Evolutionary conservation across 2,329 filamentous ascomycete genomes (phyloP).

Genomic region (Pseudocercospora eumusae): DNA sequence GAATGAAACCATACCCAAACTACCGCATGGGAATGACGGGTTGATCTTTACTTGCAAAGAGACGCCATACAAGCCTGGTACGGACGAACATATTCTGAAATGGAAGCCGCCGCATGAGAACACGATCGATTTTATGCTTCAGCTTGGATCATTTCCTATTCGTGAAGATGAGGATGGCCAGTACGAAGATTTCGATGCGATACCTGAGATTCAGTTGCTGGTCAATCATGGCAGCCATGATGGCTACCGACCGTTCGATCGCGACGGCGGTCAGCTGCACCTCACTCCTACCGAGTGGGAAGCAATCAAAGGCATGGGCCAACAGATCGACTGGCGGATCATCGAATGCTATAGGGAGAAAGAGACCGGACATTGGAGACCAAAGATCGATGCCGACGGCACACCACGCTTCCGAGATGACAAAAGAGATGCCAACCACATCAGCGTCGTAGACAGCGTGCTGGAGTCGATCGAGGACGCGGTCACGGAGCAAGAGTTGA

Average conservation of each 20-base stretch:
- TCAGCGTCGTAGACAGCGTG: slow-evolving; percentile 79
- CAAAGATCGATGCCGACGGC: slow-evolving; percentile 54
- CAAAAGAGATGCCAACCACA: slow-evolving; percentile 88
- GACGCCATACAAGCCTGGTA: slow-evolving; percentile 83
- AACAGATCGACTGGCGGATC: slow-evolving; percentile 81
- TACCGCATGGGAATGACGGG: slow-evolving; percentile 93
- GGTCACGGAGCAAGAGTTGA: slow-evolving; percentile 79
- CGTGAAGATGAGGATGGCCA: slow-evolving; percentile 70
- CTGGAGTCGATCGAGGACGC: slow-evolving; percentile 85
- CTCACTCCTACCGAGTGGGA: slow-evolving; percentile 82
- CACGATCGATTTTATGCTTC: slow-evolving; percentile 86
- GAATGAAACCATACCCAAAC: slow-evolving; percentile 74
- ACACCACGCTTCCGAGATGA: slow-evolving; percentile 84
- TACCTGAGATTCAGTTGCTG: slow-evolving; percentile 72
- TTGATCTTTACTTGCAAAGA: slow-evolving; percentile 95
- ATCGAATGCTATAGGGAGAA: slow-evolving; percentile 87
- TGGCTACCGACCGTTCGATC: slow-evolving; percentile 53
- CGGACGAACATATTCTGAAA: slow-evolving; percentile 90
- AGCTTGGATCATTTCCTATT: slow-evolving; percentile 68
- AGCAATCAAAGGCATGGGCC: slow-evolving; percentile 67
- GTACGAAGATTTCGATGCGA: slow-evolving; percentile 73
- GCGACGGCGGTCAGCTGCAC: slow-evolving; percentile 56
- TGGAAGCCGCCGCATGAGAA: slow-evolving; percentile 98
- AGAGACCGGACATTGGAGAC: slow-evolving; percentile 70
- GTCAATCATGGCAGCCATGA: slow-evolving; percentile 68